Evolutionary conservation across 148 eudicot species (phyloP).

Genomic region (Rhododendron williamsianum): DNA sequence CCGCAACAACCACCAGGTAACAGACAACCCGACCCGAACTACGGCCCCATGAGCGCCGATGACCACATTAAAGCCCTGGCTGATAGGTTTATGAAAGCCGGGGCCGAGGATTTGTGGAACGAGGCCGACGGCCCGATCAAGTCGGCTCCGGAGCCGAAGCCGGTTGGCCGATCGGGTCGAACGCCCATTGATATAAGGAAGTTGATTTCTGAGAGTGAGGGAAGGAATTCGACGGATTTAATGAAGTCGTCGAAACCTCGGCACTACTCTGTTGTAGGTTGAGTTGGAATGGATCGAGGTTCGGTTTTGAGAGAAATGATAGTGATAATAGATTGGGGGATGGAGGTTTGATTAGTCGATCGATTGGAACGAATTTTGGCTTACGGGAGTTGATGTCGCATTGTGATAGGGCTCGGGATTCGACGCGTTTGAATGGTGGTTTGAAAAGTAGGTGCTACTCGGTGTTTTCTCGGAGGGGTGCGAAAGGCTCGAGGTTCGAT

Average conservation of each 20-base stretch:
- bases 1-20: background rate
- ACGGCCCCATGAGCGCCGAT: slow-evolving; percentile 49
- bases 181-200: slow-evolving; percentile 36
- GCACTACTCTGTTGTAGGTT: slow-evolving; percentile 31
- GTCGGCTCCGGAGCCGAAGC: slow-evolving; percentile 9
- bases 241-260: slow-evolving; percentile 16
- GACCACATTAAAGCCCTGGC: slow-evolving; percentile 77
- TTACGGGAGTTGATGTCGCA: background rate
- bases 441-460: background rate
- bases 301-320: slow-evolving; percentile 24
- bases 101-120: slow-evolving; percentile 92
- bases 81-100: slow-evolving; percentile 71
- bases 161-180: slow-evolving; percentile 6
- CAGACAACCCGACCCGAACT: slow-evolving; percentile 8
- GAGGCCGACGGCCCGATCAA: slow-evolving; percentile 62
- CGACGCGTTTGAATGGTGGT: background rate
- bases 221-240: slow-evolving; percentile 13
- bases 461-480: background rate
- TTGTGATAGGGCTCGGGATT: background rate
- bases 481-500: background rate
- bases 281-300: slow-evolving; percentile 20
- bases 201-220: slow-evolving; percentile 17
- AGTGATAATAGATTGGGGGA: slow-evolving; percentile 15
- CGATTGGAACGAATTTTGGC: background rate
- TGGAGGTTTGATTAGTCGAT: background rate